A percentile compares a stretch with the other conserved stretches of the same genome.
phyloP scores from a whole-genome alignment of 805 yeast species.

The Ogataea kodamae region DNA sequence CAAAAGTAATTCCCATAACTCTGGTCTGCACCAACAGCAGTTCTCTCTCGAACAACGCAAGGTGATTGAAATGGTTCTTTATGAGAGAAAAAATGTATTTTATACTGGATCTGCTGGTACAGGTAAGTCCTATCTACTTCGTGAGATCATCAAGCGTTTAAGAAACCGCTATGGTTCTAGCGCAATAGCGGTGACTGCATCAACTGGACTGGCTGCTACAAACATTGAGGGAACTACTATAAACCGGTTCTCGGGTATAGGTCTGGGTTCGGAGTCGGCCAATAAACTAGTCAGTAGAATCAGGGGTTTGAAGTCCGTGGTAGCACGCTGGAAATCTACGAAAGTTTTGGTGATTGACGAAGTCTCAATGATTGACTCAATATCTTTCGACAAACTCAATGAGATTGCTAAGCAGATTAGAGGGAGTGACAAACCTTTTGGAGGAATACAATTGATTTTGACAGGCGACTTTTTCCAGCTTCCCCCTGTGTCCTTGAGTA shows the following conservation, averaged over 20 bases:
- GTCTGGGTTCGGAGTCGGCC: conserved; percentile 60
- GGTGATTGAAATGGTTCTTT: conserved; percentile 50
- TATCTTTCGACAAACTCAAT: conserved; percentile 70
- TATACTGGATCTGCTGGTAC: conserved; percentile 89
- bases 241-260: conserved; percentile 83
- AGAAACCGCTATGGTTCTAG: conserved; percentile 40
- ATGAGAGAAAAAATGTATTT: conserved; percentile 52
- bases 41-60: conserved; percentile 39
- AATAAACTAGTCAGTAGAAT: conserved; percentile 46
- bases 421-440: conserved; percentile 62
- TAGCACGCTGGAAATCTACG: conserved; percentile 60
- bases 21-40: neutral
- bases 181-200: conserved; percentile 83
- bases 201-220: conserved; percentile 94
- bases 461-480: conserved; percentile 97
- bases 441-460: conserved; percentile 85
- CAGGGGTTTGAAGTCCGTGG: conserved; percentile 40
- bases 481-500: conserved; percentile 71
- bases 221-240: conserved; percentile 89
- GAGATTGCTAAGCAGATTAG: conserved; percentile 58
- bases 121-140: conserved; percentile 71
- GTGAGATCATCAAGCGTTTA: conserved; percentile 58
- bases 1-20: conserved; percentile 1
- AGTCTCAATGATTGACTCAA: conserved; percentile 89
- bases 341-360: conserved; percentile 85